These are phyloP conservation scores for Daldinia decipiens DNA, from an alignment of 495 filamentous ascomycete species.

Conservation along the genomic window DNA sequence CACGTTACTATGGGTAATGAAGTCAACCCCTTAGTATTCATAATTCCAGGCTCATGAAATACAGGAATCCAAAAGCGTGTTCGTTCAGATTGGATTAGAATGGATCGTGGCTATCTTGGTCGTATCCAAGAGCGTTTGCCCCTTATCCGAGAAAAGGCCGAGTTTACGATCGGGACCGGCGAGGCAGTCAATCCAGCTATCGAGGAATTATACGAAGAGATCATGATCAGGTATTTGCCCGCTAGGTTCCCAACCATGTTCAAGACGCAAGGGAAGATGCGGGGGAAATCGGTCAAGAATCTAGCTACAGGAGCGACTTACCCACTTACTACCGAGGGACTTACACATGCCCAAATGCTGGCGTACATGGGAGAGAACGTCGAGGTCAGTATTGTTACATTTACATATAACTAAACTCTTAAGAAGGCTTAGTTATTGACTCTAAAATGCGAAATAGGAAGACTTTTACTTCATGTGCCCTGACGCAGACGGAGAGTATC, in stretches of 20 bases:
- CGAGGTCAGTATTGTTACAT: constrained; percentile 14
- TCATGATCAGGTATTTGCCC: constrained; percentile 39
- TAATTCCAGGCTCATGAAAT: background rate
- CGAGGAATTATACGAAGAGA: constrained; percentile 34
- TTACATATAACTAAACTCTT: background rate
- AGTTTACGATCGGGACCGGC: constrained; percentile 32
- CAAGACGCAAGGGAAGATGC: constrained; percentile 5
- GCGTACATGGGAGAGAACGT: constrained; percentile 37
- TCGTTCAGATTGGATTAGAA: constrained; percentile 38
- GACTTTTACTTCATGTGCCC: constrained; percentile 45
- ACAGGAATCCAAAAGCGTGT: constrained; percentile 32
- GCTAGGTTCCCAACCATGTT: constrained; percentile 41
- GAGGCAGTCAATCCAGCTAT: constrained; percentile 38
- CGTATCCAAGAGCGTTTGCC: constrained; percentile 30
- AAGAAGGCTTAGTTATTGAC: background rate
- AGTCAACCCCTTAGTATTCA: background rate
- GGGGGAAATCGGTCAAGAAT: constrained; percentile 27
- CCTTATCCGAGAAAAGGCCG: constrained; percentile 27
- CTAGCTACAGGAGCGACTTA: constrained; percentile 29
- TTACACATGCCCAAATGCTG: constrained; percentile 32
- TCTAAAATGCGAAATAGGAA: constrained; percentile 7
- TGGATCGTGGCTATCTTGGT: constrained; percentile 28
- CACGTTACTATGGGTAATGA: constrained; percentile 39
- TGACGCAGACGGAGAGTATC: constrained; percentile 23
- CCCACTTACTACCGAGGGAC: constrained; percentile 13